A percentile compares a stretch with the other conserved stretches of the same genome.
Conservation (phyloP, 2,329 filamentous ascomycete genomes). For the Metarhizium humberi region DNA sequence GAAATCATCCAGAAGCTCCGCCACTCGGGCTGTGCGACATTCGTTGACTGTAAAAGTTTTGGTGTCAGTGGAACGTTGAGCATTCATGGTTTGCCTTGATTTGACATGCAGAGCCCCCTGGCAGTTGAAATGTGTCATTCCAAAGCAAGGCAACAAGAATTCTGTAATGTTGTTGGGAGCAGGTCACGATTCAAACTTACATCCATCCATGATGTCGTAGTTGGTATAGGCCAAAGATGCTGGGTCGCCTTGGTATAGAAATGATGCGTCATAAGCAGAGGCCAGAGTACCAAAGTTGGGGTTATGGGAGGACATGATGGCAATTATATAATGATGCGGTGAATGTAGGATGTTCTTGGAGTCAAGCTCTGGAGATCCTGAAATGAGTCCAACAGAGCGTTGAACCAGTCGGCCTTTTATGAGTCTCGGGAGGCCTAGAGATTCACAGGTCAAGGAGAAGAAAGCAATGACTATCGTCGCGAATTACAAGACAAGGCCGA, state of each 20-base stretch:
- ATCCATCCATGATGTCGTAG: conserved; percentile 16
- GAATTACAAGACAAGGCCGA: not conserved
- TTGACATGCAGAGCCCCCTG: not conserved
- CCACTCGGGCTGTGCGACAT: conserved; percentile 48
- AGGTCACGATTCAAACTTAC: conserved; percentile 9
- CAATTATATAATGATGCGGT: not conserved
- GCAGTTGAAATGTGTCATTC: not conserved
- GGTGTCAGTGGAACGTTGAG: not conserved
- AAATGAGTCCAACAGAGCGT: not conserved
- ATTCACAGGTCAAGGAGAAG: not conserved
- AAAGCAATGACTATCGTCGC: not conserved
- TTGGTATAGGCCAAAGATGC: not conserved
- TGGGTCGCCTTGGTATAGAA: conserved; percentile 2
- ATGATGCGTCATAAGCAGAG: not conserved
- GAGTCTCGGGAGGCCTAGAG: not conserved
- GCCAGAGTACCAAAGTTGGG: not conserved
- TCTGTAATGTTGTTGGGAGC: not conserved
- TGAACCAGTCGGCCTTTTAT: conserved; percentile 2
- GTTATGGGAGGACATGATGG: conserved; percentile 2
- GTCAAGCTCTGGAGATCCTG: not conserved
- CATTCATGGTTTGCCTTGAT: not conserved
- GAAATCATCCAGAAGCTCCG: conserved; percentile 53
- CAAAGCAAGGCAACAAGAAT: not conserved
- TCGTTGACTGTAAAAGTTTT: conserved; percentile 43
- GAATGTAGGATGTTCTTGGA: not conserved